These are phyloP conservation scores for Ephemerocybe angulata DNA, from an alignment of 768 basidiomycete species.

Conservation along the genomic window DNA sequence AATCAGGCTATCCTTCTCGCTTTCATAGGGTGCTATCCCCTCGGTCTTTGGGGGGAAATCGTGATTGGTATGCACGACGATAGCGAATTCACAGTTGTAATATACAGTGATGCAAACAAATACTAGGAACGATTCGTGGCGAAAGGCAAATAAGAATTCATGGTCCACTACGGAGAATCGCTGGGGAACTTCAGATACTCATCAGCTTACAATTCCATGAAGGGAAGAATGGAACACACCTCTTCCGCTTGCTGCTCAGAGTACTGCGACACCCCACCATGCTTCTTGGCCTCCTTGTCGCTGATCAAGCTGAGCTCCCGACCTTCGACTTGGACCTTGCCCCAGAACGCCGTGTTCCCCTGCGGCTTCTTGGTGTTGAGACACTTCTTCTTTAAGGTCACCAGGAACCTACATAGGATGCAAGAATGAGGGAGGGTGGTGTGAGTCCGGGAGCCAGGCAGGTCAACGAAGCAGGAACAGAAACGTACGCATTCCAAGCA, in stretches of 20 bases:
- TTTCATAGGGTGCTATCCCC: too few species aligned
- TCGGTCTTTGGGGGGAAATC: too few species aligned
- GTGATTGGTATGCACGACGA: too few species aligned
- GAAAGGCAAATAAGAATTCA: too few species aligned
- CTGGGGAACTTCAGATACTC: too few species aligned
- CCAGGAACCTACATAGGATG: conserved; percentile 74
- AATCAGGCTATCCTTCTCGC: too few species aligned
- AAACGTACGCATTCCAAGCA: conserved; percentile 69
- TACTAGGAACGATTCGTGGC: too few species aligned
- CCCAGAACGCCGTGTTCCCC: conserved; percentile 72
- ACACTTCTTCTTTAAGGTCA: conserved; percentile 55
- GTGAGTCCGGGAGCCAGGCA: neutral
- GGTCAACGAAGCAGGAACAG: neutral
- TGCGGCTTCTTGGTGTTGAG: conserved; percentile 33
- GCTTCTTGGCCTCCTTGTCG: conserved; percentile 53
- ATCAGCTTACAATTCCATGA: too few species aligned
- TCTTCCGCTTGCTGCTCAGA: conserved; percentile 50
- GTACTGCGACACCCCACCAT: conserved; percentile 55
- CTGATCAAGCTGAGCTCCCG: conserved; percentile 58
- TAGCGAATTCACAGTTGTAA: too few species aligned
- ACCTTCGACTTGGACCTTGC: conserved; percentile 46
- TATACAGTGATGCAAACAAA: too few species aligned
- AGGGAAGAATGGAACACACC: conserved; percentile 41
- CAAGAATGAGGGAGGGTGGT: too few species aligned
- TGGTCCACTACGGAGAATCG: too few species aligned